Conservation (phyloP, 148 eudicot genomes). For the Rheum nobile region DNA sequence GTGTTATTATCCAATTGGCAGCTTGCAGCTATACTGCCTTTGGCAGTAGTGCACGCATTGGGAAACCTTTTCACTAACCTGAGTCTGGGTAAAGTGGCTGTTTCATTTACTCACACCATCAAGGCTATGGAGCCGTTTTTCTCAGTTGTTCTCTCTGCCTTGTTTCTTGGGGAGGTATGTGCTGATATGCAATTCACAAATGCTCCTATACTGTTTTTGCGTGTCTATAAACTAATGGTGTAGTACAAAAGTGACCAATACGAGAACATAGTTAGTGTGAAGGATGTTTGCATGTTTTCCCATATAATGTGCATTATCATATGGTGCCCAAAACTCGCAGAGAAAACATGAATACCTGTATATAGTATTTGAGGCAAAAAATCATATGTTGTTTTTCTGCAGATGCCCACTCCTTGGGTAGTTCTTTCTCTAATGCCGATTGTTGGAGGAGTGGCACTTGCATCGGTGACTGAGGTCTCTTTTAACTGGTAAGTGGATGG, state of each 20-base stretch:
- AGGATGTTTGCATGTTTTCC: background rate
- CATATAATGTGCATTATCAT: background rate
- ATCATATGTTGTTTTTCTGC: background rate
- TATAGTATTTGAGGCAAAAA: background rate
- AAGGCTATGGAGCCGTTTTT: constrained; percentile 99
- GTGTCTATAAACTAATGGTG: background rate
- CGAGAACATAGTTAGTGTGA: background rate
- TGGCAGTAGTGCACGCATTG: constrained; percentile 75
- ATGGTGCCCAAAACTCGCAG: background rate
- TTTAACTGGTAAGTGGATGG: constrained; percentile 68
- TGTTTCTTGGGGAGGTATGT: constrained; percentile 80
- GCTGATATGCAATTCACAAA: background rate
- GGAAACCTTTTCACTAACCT: constrained; percentile 94
- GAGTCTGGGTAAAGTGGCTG: constrained; percentile 95
- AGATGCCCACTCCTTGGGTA: constrained; percentile 84
- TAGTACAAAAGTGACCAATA: background rate
- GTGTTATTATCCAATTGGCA: constrained; percentile 22
- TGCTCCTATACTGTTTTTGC: background rate
- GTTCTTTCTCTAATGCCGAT: constrained; percentile 74
- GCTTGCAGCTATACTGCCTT: constrained; percentile 71
- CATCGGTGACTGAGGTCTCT: constrained; percentile 85
- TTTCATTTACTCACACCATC: constrained; percentile 91
- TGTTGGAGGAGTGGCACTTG: constrained; percentile 92
- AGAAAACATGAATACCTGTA: background rate
- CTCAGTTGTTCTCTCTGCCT: constrained; percentile 77